Conservation (phyloP, 345 rosid species). For the Camelina laxa region DNA sequence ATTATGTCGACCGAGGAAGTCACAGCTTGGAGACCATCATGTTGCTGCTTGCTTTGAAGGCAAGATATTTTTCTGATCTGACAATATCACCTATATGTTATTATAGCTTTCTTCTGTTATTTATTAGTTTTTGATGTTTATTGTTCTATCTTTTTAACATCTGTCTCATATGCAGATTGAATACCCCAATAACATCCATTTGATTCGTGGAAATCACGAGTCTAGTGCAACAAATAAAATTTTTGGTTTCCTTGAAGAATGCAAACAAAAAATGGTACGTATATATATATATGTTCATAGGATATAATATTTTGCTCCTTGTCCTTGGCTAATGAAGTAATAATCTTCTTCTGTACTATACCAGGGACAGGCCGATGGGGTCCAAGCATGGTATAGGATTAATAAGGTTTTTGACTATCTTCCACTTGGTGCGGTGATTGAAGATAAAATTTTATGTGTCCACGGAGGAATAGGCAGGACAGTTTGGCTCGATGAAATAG, state of each 20-base stretch:
- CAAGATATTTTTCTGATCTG: constrained; percentile 32
- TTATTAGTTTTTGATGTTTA: not conserved
- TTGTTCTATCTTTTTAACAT: constrained; percentile 17
- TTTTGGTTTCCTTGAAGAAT: constrained; percentile 82
- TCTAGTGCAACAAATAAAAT: constrained; percentile 66
- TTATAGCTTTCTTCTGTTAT: not conserved
- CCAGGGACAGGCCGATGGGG: constrained; percentile 67
- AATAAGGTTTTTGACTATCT: constrained; percentile 79
- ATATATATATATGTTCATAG: not conserved
- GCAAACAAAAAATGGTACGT: constrained; percentile 75
- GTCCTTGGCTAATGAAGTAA: not conserved
- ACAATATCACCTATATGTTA: not conserved
- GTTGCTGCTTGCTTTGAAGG: constrained; percentile 95
- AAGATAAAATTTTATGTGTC: constrained; percentile 82
- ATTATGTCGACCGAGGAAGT: constrained; percentile 91
- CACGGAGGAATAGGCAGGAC: constrained; percentile 93
- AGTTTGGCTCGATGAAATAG: constrained; percentile 68
- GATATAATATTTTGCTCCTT: not conserved
- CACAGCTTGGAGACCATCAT: constrained; percentile 90
- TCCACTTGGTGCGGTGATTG: constrained; percentile 89
- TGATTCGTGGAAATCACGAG: constrained; percentile 95
- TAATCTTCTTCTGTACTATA: not conserved
- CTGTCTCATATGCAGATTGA: constrained; percentile 61
- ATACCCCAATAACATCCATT: constrained; percentile 77
- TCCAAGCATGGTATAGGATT: constrained; percentile 78